Evolutionary conservation across 495 filamentous ascomycete species (phyloP), one percentile per base, ranked within the genome.

Genomic region (Podospora appendiculata): DNA sequence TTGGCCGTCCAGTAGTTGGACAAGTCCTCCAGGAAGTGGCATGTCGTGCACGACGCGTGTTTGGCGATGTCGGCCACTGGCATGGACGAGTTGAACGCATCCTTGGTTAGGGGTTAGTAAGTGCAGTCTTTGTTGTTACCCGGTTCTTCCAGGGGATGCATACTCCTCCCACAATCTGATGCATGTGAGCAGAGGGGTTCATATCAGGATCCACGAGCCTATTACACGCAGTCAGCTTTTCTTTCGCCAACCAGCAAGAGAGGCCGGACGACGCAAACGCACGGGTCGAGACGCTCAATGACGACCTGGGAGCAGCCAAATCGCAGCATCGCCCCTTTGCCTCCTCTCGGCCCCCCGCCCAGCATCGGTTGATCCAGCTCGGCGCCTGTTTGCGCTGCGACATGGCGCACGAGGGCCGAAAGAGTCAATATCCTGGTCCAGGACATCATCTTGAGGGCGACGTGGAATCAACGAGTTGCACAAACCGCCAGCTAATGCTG

Each of bases 1-100:
- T 60, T 59, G 7, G 66, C 64, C 14, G 66, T 67, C 66, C 66
- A 69, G 54, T 69, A 69, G 55, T 69, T 69, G 25, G 60, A 63
- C 14, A 63, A 52, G 41, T 63, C 60, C 42, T 63, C 42, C 36
- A 54, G 41, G 35, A 63, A 63, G 38, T 44, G 47, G 50, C 60
- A 63, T 4, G 57, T 60, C 11, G 60, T 63, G 57, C 60, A 63
- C 1, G 47, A 50, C 10, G 60, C 55, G 8, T 50, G 46, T 12
- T 52, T 58, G 17, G 58, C 38, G 18, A 60, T 54, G 35, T 64
- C 61, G 9, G 50, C 39, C 8, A 43, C 13, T 6, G 58, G 54
- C 57, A 63, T 63, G n/a, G 57, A 48, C 5, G 48, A 48, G 19
- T 33, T 40, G 44, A 58, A 58, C 2, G 56, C 52, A 34, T 58